Percentiles rank a stretch among this genome's conserved stretches.
These are phyloP conservation scores for Fusarium nelsonii DNA, from an alignment of 2,329 filamentous ascomycete species.

Conservation along the genomic window DNA sequence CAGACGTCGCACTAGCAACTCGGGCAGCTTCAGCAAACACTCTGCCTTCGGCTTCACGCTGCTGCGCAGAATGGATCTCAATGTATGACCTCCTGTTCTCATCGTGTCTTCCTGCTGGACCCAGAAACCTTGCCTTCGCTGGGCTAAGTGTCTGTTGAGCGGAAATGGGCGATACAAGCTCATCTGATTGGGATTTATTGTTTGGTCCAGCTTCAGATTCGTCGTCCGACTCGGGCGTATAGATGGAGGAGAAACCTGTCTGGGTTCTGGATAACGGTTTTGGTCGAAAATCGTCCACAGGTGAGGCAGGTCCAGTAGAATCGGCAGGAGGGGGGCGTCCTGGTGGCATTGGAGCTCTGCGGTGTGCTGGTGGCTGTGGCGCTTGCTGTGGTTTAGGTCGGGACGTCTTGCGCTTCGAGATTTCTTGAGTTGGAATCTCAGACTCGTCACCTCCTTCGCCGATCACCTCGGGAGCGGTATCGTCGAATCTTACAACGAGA, in stretches of 20 bases:
- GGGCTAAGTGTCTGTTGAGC: conserved; percentile 49
- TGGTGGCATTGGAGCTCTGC: conserved; percentile 29
- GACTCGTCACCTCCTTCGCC: conserved; percentile 93
- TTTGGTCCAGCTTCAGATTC: conserved; percentile 29
- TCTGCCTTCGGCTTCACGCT: conserved; percentile 70
- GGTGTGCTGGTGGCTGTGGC: conserved; percentile 47
- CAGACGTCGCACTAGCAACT: conserved; percentile 51
- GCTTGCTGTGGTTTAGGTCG: conserved; percentile 45
- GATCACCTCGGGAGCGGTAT: conserved; percentile 81
- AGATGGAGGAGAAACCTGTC: conserved; percentile 49
- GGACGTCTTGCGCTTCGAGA: conserved; percentile 69
- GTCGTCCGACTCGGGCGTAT: conserved; percentile 40
- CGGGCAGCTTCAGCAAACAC: conserved; percentile 66
- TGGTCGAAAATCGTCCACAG: conserved; percentile 63
- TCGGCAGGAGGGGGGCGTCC: conserved; percentile 31
- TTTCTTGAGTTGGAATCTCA: conserved; percentile 76
- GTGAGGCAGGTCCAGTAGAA: conserved; percentile 10
- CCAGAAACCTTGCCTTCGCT: conserved; percentile 59
- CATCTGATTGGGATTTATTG: conserved; percentile 28
- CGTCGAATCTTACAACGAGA: conserved; percentile 79
- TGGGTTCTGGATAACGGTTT: conserved; percentile 57
- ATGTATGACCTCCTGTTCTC: conserved; percentile 70
- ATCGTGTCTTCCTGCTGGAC: conserved; percentile 58
- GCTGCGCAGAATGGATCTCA: conserved; percentile 69
- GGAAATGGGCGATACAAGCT: conserved; percentile 37